These are phyloP conservation scores for Hypoxylon rubiginosum DNA, from an alignment of 2,329 filamentous ascomycete genomes.

Conservation along the genomic window DNA sequence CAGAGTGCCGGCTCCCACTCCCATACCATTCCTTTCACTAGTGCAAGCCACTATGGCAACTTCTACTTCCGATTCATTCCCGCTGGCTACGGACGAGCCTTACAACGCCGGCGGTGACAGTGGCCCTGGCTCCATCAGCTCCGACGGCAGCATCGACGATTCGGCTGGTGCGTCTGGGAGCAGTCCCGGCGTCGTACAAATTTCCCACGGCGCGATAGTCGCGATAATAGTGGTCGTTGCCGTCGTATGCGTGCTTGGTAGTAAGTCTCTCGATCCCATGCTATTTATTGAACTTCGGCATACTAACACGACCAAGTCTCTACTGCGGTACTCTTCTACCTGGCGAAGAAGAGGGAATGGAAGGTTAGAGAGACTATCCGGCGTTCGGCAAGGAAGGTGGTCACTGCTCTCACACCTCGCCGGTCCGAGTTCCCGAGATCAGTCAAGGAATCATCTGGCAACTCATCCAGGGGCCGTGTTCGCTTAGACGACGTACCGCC, in stretches of 20 bases:
- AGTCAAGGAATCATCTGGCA: conserved; percentile 60
- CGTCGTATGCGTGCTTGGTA: conserved; percentile 75
- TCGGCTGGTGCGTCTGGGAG: conserved; percentile 76
- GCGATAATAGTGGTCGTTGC: conserved; percentile 82
- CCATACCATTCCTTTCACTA: conserved; percentile 23
- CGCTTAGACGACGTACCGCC: conserved; percentile 70
- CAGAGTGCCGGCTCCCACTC: conserved; percentile 39
- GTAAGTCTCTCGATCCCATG: conserved; percentile 62
- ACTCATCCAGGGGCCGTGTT: conserved; percentile 57
- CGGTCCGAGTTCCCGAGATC: conserved; percentile 72
- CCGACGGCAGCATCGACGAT: conserved; percentile 59
- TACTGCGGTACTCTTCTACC: conserved; percentile 77
- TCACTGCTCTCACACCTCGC: conserved; percentile 72
- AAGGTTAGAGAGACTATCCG: conserved; percentile 79
- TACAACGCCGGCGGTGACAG: conserved; percentile 53
- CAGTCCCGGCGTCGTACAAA: conserved; percentile 68
- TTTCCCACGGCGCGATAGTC: conserved; percentile 78
- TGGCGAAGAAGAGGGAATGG: conserved; percentile 90
- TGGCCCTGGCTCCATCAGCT: conserved; percentile 51
- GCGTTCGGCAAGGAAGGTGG: conserved; percentile 74
- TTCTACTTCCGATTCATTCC: conserved; percentile 56
- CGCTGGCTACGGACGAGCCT: conserved; percentile 59
- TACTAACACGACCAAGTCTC: conserved; percentile 62
- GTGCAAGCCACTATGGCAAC: conserved; percentile 56
- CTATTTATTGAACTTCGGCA: background rate